Conservation (phyloP, 208 protist genomes). For the Leishmania tarentolae region DNA sequence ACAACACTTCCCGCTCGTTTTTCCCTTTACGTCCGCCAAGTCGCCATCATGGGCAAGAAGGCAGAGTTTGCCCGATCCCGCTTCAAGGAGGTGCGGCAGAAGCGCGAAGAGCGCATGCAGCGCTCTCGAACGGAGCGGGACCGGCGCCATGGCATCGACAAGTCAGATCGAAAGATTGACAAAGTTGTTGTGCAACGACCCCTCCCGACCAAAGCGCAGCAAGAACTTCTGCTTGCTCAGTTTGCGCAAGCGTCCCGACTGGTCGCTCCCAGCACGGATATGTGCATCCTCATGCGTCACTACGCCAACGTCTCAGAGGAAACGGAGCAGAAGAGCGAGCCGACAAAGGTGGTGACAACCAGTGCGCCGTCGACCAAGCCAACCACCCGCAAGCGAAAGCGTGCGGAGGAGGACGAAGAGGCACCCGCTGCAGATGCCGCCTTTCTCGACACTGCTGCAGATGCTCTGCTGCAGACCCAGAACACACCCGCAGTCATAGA, state of each 20-base stretch:
- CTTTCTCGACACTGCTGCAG: slow-evolving; percentile 45
- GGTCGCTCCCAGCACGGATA: slow-evolving; percentile 53
- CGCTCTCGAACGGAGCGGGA: slow-evolving; percentile 56
- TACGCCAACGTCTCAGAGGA: slow-evolving; percentile 30
- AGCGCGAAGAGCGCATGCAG: slow-evolving; percentile 55
- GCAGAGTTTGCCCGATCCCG: slow-evolving; percentile 61
- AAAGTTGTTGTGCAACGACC: slow-evolving; percentile 44
- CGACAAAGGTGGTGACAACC: background rate
- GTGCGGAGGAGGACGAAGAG: slow-evolving; percentile 13
- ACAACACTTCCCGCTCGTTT: background rate
- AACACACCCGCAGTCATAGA: slow-evolving; percentile 42
- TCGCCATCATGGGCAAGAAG: slow-evolving; percentile 65
- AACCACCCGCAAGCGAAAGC: slow-evolving; percentile 42
- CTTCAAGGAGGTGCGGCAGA: slow-evolving; percentile 56
- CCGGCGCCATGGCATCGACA: slow-evolving; percentile 64
- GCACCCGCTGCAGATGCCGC: slow-evolving; percentile 9
- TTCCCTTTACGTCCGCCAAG: background rate
- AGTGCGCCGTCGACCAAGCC: slow-evolving; percentile 14
- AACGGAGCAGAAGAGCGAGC: background rate
- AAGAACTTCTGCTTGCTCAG: slow-evolving; percentile 59
- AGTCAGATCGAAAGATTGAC: slow-evolving; percentile 52
- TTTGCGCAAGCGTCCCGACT: slow-evolving; percentile 83
- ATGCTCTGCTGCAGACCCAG: slow-evolving; percentile 56
- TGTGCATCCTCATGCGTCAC: slow-evolving; percentile 71
- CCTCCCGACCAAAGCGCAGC: slow-evolving; percentile 46